A percentile compares a stretch with the other conserved stretches of the same genome.
Conservation (phyloP, 768 basidiomycete species). For the Tephrocybe sp. region DNA sequence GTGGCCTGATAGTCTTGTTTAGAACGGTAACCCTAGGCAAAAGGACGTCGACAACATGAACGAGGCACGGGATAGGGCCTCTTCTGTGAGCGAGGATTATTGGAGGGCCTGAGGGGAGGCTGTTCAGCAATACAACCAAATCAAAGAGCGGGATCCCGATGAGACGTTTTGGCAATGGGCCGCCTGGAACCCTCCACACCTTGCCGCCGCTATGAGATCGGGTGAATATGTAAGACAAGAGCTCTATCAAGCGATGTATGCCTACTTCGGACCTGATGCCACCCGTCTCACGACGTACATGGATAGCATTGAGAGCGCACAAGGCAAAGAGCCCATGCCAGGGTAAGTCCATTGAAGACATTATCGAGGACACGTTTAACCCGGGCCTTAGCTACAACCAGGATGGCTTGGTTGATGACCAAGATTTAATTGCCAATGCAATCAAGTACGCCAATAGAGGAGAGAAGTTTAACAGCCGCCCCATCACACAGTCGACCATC, state of each 20-base stretch:
- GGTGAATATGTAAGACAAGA: not conserved
- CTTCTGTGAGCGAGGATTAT: not conserved
- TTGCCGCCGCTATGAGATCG: not conserved
- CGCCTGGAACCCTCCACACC: not conserved
- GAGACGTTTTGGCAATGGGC: not conserved
- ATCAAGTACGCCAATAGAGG: not conserved
- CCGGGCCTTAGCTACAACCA: not conserved
- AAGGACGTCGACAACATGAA: not conserved
- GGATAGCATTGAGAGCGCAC: not conserved
- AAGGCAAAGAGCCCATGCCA: not conserved
- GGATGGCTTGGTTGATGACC: not conserved
- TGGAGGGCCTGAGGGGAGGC: not conserved
- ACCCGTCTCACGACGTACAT: not conserved
- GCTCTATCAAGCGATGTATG: not conserved
- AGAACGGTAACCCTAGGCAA: not conserved
- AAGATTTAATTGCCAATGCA: not conserved
- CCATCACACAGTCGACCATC: too few species aligned
- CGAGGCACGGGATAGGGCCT: not conserved
- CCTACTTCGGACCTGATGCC: not conserved
- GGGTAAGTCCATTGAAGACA: slow-evolving; percentile 1
- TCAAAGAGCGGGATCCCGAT: not conserved
- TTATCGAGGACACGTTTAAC: not conserved
- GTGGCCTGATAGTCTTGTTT: not conserved
- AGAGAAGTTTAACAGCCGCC: not conserved
- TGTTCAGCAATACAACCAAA: not conserved